Evolutionary conservation across 2,329 filamentous ascomycete genomes (phyloP), one percentile per base, ranked within the genome.

Genomic region (Madurella mycetomatis): DNA sequence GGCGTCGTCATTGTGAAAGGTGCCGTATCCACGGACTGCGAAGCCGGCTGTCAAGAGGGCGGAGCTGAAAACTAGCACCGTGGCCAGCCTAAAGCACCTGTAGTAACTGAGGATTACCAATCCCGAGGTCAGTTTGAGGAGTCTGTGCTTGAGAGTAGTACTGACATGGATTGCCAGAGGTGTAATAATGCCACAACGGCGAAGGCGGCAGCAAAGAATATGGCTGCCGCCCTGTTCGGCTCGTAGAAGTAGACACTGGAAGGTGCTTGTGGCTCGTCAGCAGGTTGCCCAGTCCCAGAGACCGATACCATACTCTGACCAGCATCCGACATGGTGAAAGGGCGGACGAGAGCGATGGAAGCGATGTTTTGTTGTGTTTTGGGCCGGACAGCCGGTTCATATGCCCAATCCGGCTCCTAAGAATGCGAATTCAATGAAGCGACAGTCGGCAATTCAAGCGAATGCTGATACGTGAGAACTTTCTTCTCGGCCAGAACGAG

Each of bases 31-130:
- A 7, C 68, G 61, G 13, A 76, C 59, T 12, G 74, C 67, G 63
- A 82, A 83, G 39, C 81, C 81, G 1, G 67, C 69, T 0, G 76
- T 72, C 64, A 82, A 80, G 41, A 81, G 54, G 0, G 72, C 51
- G 3, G 73, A 71, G 25, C 72, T 73, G 64, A 75, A 73, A 13
- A 78, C 73, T 11, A 80, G 73, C 5, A 82, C 67, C 1, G 74
- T 63, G 0, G 76, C 78, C 7, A 79, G 67, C 47, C 71, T 72
- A 74, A 76, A 82, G 64, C 73, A 75, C 51, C 76, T 75, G 68
- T 79, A 76, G 47, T 70, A 73, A 47, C 65, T 67, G 11, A 37
- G 13, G 49, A 25, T 7, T 3, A 7, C 25, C 25, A 25, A 25
- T 3, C 4, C 25, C 3, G 7, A 25, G 7, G 25, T 25, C 7